Conservation (phyloP, 768 basidiomycete genomes). For the Lentinula sp. region DNA sequence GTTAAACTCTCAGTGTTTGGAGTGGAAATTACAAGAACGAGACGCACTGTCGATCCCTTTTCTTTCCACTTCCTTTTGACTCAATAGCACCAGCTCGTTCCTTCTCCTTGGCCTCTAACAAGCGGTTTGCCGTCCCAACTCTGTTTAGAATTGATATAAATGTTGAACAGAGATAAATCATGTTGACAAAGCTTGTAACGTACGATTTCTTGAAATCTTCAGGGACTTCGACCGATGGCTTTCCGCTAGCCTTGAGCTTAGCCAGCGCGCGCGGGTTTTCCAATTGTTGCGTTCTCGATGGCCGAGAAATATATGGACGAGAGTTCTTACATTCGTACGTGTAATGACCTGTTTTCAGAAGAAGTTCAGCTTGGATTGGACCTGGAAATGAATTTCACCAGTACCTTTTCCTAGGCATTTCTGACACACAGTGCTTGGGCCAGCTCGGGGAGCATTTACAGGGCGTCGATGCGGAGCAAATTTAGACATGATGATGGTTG, state of each 20-base stretch:
- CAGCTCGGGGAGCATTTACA: conserved; percentile 56
- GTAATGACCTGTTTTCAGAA: conserved; percentile 60
- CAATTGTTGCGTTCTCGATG: conserved; percentile 81
- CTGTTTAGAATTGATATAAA: conserved; percentile 24
- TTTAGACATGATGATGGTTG: conserved; percentile 59
- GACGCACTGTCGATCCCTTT: conserved; percentile 27
- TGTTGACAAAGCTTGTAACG: conserved; percentile 17
- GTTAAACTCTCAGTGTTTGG: conserved; percentile 7
- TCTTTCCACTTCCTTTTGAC: conserved; percentile 28
- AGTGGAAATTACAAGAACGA: not conserved
- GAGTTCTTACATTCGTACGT: conserved; percentile 84
- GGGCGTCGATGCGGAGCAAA: conserved; percentile 69
- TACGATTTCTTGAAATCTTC: conserved; percentile 87
- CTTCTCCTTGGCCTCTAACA: conserved; percentile 79
- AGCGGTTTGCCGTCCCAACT: conserved; percentile 77
- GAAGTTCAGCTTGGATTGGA: not conserved
- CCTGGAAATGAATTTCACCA: conserved; percentile 8
- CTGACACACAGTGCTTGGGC: conserved; percentile 69
- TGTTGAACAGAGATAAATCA: not conserved
- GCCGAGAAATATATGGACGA: conserved; percentile 82
- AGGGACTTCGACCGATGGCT: conserved; percentile 78
- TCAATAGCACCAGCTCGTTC: conserved; percentile 44
- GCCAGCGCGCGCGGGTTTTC: conserved; percentile 67
- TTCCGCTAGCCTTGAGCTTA: conserved; percentile 63
- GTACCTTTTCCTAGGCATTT: conserved; percentile 71